Evolutionary conservation across 1,284 basidiomycete species (phyloP).

Genomic region (Cutaneotrichosporon sp.): DNA sequence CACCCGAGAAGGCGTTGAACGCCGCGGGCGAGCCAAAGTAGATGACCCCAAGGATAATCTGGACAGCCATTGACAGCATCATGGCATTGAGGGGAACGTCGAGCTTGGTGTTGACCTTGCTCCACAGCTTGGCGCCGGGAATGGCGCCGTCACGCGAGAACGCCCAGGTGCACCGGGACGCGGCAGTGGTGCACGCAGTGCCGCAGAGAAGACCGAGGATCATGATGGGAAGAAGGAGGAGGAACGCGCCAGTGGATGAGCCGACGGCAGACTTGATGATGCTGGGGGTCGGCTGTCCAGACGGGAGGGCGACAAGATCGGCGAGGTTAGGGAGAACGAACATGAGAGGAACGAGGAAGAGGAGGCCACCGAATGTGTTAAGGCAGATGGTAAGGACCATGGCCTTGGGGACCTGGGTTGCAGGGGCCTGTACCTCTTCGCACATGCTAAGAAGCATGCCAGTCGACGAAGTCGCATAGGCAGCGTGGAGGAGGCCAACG

Average conservation of each 20-base stretch:
- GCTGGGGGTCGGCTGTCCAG: slow-evolving; percentile 54
- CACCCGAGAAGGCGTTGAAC: slow-evolving; percentile 49
- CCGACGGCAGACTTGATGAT: slow-evolving; percentile 54
- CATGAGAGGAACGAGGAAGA: slow-evolving; percentile 53
- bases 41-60: slow-evolving; percentile 51
- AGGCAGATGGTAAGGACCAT: slow-evolving; percentile 29
- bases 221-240: slow-evolving; percentile 51
- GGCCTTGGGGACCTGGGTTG: slow-evolving; percentile 48
- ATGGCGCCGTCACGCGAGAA: slow-evolving; percentile 55
- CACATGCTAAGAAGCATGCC: slow-evolving; percentile 51
- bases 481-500: slow-evolving; percentile 48
- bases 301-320: slow-evolving; percentile 46
- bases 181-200: slow-evolving; percentile 47
- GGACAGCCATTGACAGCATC: slow-evolving; percentile 50
- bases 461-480: slow-evolving; percentile 42
- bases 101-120: slow-evolving; percentile 46
- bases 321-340: slow-evolving; percentile 54
- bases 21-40: slow-evolving; percentile 49
- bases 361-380: slow-evolving; percentile 38
- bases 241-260: slow-evolving; percentile 51
- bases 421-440: slow-evolving; percentile 49
- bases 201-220: slow-evolving; percentile 53
- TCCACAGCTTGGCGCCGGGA: slow-evolving; percentile 49
- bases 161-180: slow-evolving; percentile 45
- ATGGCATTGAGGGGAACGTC: slow-evolving; percentile 54